These are phyloP conservation scores for Suillus tomentosus DNA, from an alignment of 768 basidiomycete genomes.

Conservation along the genomic window DNA sequence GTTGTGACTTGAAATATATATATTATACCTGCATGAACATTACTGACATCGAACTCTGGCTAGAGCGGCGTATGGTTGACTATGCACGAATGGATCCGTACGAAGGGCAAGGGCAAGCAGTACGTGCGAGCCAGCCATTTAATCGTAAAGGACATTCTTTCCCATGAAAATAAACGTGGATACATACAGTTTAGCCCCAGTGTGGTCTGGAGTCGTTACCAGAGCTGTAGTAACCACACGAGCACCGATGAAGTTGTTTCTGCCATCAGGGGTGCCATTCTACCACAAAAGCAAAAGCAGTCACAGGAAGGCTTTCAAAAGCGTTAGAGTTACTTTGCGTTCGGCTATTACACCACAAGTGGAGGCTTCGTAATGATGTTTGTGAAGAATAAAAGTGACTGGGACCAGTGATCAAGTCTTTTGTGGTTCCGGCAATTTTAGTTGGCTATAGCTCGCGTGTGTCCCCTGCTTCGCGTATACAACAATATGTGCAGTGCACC, in stretches of 20 bases:
- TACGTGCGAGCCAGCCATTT: neutral
- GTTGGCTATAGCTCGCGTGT: neutral
- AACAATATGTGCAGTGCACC: too few relatives aligned
- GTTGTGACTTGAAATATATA: slow-evolving; percentile 3
- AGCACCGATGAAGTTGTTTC: neutral
- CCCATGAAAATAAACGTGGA: neutral
- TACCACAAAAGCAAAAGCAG: neutral
- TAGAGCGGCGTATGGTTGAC: neutral
- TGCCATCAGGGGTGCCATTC: neutral
- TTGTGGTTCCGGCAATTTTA: neutral
- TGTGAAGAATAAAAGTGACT: neutral
- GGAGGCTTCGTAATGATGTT: neutral
- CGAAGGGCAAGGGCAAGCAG: neutral
- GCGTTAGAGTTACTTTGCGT: neutral
- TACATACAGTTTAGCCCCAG: neutral
- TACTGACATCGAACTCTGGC: neutral
- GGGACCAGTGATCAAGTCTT: neutral
- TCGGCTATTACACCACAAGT: neutral
- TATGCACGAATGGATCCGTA: neutral
- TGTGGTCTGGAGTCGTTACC: neutral
- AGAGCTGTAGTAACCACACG: neutral
- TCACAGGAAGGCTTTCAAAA: neutral
- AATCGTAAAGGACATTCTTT: neutral
- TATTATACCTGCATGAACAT: neutral
- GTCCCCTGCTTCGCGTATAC: too few relatives aligned